Evolutionary conservation across 257 asterid genomes (phyloP).

Genomic region (Fraxinus anomala): DNA sequence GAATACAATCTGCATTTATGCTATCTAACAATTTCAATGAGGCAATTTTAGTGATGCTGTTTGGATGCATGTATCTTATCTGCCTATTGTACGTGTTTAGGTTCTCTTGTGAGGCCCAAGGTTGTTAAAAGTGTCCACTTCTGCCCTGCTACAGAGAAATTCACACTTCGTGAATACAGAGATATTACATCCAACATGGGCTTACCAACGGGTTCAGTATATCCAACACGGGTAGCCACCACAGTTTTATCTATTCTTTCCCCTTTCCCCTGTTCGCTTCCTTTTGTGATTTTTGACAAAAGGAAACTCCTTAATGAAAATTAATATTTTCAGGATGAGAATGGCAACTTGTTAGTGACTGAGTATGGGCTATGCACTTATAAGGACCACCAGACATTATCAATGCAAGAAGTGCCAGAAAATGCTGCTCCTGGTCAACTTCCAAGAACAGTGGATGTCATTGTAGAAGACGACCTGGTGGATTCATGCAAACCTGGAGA

Average conservation of each 20-base stretch:
- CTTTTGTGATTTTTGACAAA: conserved; percentile 5
- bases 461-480: conserved; percentile 92
- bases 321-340: conserved; percentile 66
- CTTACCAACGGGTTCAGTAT: conserved; percentile 93
- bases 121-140: conserved; percentile 96
- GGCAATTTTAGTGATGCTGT: conserved; percentile 19
- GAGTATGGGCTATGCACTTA: conserved; percentile 86
- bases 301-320: conserved; percentile 14
- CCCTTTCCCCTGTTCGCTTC: neutral
- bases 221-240: conserved; percentile 75
- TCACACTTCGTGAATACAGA: conserved; percentile 82
- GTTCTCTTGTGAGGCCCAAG: conserved; percentile 99
- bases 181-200: conserved; percentile 93
- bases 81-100: conserved; percentile 35
- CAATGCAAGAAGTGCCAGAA: conserved; percentile 98
- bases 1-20: neutral
- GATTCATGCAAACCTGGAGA: conserved; percentile 99
- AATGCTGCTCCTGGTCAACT: conserved; percentile 99
- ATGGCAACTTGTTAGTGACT: conserved; percentile 83
- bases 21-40: conserved; percentile 10
- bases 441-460: conserved; percentile 85
- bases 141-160: conserved; percentile 74
- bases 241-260: conserved; percentile 21
- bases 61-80: neutral
- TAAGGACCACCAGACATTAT: conserved; percentile 90